Conservation (phyloP, 2,329 filamentous ascomycete species). For the Eutypella sp. region DNA sequence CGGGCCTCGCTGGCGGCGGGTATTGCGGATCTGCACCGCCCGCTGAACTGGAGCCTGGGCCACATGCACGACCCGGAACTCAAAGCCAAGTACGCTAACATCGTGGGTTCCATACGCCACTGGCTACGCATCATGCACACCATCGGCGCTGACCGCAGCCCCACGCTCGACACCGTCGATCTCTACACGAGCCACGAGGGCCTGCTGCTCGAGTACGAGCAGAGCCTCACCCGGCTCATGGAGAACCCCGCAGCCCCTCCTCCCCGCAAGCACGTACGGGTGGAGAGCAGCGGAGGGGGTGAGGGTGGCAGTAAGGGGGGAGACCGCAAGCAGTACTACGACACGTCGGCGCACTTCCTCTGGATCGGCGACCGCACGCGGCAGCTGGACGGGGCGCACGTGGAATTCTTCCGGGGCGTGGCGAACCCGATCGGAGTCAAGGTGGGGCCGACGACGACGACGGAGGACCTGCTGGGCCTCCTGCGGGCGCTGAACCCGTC, state of each 20-base stretch:
- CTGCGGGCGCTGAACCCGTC: slow-evolving; percentile 81
- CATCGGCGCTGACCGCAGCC: slow-evolving; percentile 80
- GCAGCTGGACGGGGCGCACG: slow-evolving; percentile 86
- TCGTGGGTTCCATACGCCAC: slow-evolving; percentile 82
- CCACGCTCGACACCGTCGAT: slow-evolving; percentile 85
- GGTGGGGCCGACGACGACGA: slow-evolving; percentile 80
- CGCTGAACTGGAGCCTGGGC: slow-evolving; percentile 89
- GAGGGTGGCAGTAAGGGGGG: slow-evolving; percentile 22
- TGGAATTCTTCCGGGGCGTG: slow-evolving; percentile 96
- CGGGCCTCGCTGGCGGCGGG: slow-evolving; percentile 78
- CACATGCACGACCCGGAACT: slow-evolving; percentile 81
- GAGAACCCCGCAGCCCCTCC: slow-evolving; percentile 50
- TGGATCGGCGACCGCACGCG: slow-evolving; percentile 98
- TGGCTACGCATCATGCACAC: slow-evolving; percentile 92
- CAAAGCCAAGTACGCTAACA: slow-evolving; percentile 79
- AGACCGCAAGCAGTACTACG: slow-evolving; percentile 67
- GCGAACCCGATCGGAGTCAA: slow-evolving; percentile 96
- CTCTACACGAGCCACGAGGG: slow-evolving; percentile 95
- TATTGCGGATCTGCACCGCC: slow-evolving; percentile 88
- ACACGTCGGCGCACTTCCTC: slow-evolving; percentile 93
- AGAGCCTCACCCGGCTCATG: slow-evolving; percentile 74
- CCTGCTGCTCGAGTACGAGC: slow-evolving; percentile 89
- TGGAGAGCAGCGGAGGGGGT: slow-evolving; percentile 13
- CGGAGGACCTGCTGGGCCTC: slow-evolving; percentile 69
- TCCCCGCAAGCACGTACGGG: slow-evolving; percentile 5